Evolutionary conservation across 2,329 filamentous ascomycete genomes (phyloP).

Genomic region (Berkeleyomyces basicola): DNA sequence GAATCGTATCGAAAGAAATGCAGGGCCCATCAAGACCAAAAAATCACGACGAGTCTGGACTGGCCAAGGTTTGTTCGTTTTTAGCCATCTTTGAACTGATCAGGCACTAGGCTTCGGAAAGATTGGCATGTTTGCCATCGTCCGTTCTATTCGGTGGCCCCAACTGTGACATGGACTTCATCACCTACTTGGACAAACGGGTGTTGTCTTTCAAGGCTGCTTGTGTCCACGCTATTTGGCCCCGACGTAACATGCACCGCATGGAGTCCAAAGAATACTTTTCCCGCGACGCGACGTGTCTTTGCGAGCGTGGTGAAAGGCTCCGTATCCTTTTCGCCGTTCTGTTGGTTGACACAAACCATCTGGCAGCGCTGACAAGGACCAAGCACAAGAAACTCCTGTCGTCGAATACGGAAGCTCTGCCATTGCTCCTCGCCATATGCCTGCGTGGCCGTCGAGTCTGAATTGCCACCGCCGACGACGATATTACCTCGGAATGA

Average conservation of each 20-base stretch:
- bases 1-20: too few relatives aligned
- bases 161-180: neutral
- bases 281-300: constrained; percentile 66
- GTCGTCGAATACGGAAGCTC: constrained; percentile 45
- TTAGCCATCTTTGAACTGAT: neutral
- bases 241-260: constrained; percentile 34
- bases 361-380: constrained; percentile 85
- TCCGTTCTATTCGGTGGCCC: neutral
- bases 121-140: neutral
- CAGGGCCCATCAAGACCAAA: too few relatives aligned
- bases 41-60: too few relatives aligned
- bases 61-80: too few relatives aligned
- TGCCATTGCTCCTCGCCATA: constrained; percentile 75
- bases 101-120: neutral
- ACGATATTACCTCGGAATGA: constrained; percentile 86
- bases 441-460: constrained; percentile 28
- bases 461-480: constrained; percentile 31
- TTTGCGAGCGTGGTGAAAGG: constrained; percentile 80
- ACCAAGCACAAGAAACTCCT: constrained; percentile 56
- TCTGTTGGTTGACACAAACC: constrained; percentile 84
- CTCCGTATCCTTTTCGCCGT: constrained; percentile 60
- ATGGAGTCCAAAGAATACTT: constrained; percentile 81
- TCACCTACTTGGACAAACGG: constrained; percentile 5
- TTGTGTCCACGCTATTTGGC: neutral
- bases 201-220: neutral